Conservation (phyloP, 306 rosid species). For the Dryas alaskensis region DNA sequence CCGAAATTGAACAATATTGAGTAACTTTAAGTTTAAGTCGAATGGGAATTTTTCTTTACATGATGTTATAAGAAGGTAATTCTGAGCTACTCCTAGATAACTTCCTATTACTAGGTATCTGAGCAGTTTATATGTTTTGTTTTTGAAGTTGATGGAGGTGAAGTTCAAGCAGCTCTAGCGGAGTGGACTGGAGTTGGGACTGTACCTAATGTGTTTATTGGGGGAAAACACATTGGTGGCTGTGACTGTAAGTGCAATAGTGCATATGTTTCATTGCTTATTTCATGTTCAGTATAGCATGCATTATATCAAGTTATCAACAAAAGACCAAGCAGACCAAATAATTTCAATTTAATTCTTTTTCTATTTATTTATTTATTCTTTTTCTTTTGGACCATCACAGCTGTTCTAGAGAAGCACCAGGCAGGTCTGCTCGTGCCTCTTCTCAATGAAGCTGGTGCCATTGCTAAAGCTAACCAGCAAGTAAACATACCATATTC, state of each 20-base stretch:
- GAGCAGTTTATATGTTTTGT: background rate
- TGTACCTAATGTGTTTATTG: constrained; percentile 82
- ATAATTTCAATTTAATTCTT: background rate
- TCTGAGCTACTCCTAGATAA: background rate
- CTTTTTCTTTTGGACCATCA: constrained; percentile 13
- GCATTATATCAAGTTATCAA: background rate
- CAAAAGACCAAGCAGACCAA: background rate
- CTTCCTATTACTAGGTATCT: background rate
- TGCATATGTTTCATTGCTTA: constrained; percentile 3
- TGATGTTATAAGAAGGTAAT: background rate
- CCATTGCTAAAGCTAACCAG: constrained; percentile 27
- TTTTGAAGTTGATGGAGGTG: constrained; percentile 55
- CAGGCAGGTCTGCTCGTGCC: constrained; percentile 54
- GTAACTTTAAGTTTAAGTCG: background rate
- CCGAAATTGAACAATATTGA: background rate
- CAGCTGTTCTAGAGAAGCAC: constrained; percentile 67
- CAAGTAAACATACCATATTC: background rate
- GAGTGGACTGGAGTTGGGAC: constrained; percentile 47
- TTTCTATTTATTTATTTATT: background rate
- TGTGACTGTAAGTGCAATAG: constrained; percentile 35
- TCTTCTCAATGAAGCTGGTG: constrained; percentile 71
- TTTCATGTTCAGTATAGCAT: background rate
- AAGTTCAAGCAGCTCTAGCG: constrained; percentile 56
- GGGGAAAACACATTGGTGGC: constrained; percentile 57
- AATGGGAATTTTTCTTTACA: background rate